Conservation (phyloP, 2,329 filamentous ascomycete genomes). For the Ceratocystis smalleyi region DNA sequence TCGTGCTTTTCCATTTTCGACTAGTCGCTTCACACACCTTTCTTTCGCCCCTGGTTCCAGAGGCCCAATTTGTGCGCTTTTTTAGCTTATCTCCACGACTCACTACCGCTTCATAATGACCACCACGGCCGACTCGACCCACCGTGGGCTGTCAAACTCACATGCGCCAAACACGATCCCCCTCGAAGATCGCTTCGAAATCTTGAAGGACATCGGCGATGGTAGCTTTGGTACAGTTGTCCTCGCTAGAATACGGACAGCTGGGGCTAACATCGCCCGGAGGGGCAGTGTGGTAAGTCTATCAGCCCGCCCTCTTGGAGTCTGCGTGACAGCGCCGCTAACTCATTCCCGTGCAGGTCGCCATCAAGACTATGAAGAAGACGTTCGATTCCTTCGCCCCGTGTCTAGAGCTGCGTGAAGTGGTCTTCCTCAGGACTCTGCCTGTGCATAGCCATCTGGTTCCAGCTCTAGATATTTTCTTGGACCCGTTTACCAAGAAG, state of each 20-base stretch:
- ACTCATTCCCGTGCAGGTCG: slow-evolving; percentile 45
- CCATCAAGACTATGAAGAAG: slow-evolving; percentile 99
- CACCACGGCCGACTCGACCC: slow-evolving; percentile 48
- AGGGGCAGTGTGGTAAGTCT: slow-evolving; percentile 76
- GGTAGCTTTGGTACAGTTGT: slow-evolving; percentile 96
- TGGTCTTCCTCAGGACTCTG: slow-evolving; percentile 85
- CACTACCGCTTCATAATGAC: slow-evolving; percentile 6
- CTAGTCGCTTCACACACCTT: not conserved
- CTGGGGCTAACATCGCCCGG: slow-evolving; percentile 74
- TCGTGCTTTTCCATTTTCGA: slow-evolving; percentile 10
- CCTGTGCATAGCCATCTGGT: slow-evolving; percentile 83
- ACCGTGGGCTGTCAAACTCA: slow-evolving; percentile 47
- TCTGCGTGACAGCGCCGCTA: not conserved
- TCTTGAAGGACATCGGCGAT: slow-evolving; percentile 96
- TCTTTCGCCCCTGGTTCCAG: slow-evolving; percentile 9
- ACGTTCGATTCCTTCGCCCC: slow-evolving; percentile 83
- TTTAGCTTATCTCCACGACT: slow-evolving; percentile 13
- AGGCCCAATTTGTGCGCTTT: slow-evolving; percentile 16
- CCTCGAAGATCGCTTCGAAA: slow-evolving; percentile 88
- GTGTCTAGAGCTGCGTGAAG: slow-evolving; percentile 86
- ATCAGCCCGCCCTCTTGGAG: not conserved
- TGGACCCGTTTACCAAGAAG: slow-evolving; percentile 90
- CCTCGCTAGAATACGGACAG: slow-evolving; percentile 77
- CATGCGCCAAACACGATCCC: slow-evolving; percentile 38
- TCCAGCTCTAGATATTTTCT: slow-evolving; percentile 94